Evolutionary conservation across 257 asterid species (phyloP).

Genomic region (Petrea volubilis): DNA sequence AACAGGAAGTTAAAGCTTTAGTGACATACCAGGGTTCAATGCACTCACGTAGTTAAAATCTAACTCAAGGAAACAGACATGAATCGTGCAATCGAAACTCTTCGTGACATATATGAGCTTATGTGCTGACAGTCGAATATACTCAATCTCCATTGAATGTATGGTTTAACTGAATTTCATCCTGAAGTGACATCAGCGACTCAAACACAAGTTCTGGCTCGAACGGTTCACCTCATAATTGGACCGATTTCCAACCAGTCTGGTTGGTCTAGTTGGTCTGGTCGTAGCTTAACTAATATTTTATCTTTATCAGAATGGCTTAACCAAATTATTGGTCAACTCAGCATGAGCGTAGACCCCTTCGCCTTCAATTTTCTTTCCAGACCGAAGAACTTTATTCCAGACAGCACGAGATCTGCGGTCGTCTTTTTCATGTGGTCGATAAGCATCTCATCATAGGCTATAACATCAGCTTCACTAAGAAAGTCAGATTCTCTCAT

Average conservation of each 20-base stretch:
- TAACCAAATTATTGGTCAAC: constrained; percentile 29
- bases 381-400: constrained; percentile 84
- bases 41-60: not conserved
- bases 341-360: constrained; percentile 57
- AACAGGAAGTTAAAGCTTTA: constrained; percentile 9
- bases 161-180: not conserved
- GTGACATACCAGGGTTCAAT: constrained; percentile 3
- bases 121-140: too few relatives aligned
- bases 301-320: not conserved
- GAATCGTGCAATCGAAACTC: not conserved
- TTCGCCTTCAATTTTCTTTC: constrained; percentile 68
- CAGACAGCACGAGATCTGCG: constrained; percentile 77
- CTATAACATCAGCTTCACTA: constrained; percentile 70
- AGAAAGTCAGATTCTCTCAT: constrained; percentile 56
- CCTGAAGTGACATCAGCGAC: not conserved
- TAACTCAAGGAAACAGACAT: not conserved
- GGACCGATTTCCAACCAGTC: not conserved
- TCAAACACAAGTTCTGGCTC: not conserved
- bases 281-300: not conserved
- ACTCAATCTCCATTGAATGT: not conserved
- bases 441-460: constrained; percentile 74
- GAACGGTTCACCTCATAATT: not conserved
- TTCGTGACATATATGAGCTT: too few relatives aligned
- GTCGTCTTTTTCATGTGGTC: constrained; percentile 89
- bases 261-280: not conserved